These are phyloP conservation scores for Cladophialophora bantiana DNA, from an alignment of 2,329 filamentous ascomycete genomes.

Conservation along the genomic window DNA sequence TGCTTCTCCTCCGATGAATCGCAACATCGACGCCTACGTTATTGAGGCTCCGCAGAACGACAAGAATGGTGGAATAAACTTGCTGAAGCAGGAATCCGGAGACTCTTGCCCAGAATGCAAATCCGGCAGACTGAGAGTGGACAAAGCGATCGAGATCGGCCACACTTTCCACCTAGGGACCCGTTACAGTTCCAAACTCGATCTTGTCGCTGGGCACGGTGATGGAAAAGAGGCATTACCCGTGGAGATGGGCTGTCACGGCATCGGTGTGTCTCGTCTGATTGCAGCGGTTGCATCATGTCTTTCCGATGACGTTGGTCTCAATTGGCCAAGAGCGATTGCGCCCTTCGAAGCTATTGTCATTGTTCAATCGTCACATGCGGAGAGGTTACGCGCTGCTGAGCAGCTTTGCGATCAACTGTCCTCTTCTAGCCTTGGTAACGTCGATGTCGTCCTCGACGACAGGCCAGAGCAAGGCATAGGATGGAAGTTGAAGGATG, in stretches of 20 bases:
- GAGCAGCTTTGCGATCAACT: slow-evolving; percentile 70
- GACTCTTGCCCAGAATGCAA: slow-evolving; percentile 77
- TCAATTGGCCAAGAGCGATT: slow-evolving; percentile 87
- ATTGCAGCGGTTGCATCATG: slow-evolving; percentile 84
- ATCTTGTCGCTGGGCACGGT: slow-evolving; percentile 59
- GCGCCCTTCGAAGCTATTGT: slow-evolving; percentile 83
- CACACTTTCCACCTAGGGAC: slow-evolving; percentile 96
- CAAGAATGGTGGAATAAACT: slow-evolving; percentile 45
- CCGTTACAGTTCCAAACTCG: slow-evolving; percentile 79
- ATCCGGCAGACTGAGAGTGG: slow-evolving; percentile 66
- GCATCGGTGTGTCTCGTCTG: slow-evolving; percentile 90
- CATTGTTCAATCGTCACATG: slow-evolving; percentile 59
- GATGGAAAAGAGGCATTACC: slow-evolving; percentile 53
- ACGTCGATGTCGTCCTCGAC: slow-evolving; percentile 74
- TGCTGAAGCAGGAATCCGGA: slow-evolving; percentile 70
- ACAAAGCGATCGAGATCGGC: slow-evolving; percentile 84
- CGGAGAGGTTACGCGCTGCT: slow-evolving; percentile 53
- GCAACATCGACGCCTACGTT: background rate
- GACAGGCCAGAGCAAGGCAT: slow-evolving; percentile 71
- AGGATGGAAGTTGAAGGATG: slow-evolving; percentile 88
- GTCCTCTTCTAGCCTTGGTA: slow-evolving; percentile 35
- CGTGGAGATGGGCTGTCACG: slow-evolving; percentile 95
- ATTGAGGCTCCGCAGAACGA: background rate
- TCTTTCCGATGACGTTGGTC: slow-evolving; percentile 72
- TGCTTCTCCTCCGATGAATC: background rate